Evolutionary conservation across 2,329 filamentous ascomycete species (phyloP).

Genomic region (Madurella fahalii): DNA sequence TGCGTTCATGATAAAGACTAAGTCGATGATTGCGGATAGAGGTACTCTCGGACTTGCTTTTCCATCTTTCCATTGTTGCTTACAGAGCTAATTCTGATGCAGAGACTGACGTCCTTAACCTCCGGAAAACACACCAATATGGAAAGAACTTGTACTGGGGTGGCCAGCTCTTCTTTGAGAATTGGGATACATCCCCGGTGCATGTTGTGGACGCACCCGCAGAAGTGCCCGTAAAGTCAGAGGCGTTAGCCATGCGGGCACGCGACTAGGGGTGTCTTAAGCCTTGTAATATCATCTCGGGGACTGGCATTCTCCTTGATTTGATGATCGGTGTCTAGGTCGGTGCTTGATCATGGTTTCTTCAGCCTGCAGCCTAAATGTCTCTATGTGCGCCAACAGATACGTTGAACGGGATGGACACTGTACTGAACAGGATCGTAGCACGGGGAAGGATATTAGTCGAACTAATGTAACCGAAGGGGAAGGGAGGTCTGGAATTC

Average conservation of each 20-base stretch:
- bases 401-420: too few species aligned
- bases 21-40: conserved; percentile 13
- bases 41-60: conserved; percentile 6
- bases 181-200: conserved; percentile 23
- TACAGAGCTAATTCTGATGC: not conserved
- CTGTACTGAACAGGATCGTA: too few species aligned
- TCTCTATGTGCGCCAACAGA: too few species aligned
- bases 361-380: too few species aligned
- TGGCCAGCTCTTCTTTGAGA: conserved; percentile 20
- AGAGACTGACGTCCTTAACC: conserved; percentile 13
- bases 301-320: too few species aligned
- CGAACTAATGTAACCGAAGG: too few species aligned
- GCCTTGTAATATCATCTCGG: too few species aligned
- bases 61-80: not conserved
- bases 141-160: conserved; percentile 21
- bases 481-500: too few species aligned
- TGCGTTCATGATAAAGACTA: conserved; percentile 20
- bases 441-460: too few species aligned
- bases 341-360: too few species aligned
- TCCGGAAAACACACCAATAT: conserved; percentile 17
- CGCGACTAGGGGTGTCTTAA: not conserved
- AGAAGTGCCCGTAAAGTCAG: not conserved
- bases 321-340: too few species aligned
- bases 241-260: not conserved
- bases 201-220: conserved; percentile 14